Evolutionary conservation across 1,284 basidiomycete species (phyloP).

Genomic region (Bondarzewia mesenterica): DNA sequence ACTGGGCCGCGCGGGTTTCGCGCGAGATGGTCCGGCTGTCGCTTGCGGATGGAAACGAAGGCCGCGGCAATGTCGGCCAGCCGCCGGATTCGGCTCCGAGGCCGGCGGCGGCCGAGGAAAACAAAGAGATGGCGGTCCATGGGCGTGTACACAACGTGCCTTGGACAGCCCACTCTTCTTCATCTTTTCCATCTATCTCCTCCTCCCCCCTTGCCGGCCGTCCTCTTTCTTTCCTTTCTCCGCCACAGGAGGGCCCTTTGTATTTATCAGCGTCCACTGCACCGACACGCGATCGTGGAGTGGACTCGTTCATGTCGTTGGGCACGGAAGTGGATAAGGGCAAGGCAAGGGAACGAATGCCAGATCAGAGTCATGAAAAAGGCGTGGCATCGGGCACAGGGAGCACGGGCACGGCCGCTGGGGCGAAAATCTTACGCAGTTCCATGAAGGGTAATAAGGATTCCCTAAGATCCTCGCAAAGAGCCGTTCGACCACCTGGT

Average conservation of each 20-base stretch:
- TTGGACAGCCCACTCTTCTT: background rate
- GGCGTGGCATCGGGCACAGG: background rate
- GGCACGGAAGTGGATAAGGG: background rate
- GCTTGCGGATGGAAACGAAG: slow-evolving; percentile 14
- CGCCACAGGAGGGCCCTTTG: background rate
- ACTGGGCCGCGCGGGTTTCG: slow-evolving; percentile 37
- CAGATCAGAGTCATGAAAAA: background rate
- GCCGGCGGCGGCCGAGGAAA: background rate
- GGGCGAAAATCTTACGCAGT: slow-evolving; percentile 10
- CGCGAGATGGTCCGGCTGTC: slow-evolving; percentile 33
- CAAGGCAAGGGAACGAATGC: background rate
- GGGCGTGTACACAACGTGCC: background rate
- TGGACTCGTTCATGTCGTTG: background rate
- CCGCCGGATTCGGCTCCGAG: background rate
- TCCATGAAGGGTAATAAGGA: slow-evolving; percentile 10
- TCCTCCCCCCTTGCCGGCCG: background rate
- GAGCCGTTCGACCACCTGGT: background rate
- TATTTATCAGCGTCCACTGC: background rate
- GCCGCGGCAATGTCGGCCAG: too few species aligned
- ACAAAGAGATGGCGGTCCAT: background rate
- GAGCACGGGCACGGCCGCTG: background rate
- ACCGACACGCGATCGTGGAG: background rate
- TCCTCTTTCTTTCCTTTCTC: background rate
- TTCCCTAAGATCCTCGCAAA: background rate
- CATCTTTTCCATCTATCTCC: background rate